Evolutionary conservation across 2,329 filamentous ascomycete genomes (phyloP).

Genomic region (Ustulina deusta): DNA sequence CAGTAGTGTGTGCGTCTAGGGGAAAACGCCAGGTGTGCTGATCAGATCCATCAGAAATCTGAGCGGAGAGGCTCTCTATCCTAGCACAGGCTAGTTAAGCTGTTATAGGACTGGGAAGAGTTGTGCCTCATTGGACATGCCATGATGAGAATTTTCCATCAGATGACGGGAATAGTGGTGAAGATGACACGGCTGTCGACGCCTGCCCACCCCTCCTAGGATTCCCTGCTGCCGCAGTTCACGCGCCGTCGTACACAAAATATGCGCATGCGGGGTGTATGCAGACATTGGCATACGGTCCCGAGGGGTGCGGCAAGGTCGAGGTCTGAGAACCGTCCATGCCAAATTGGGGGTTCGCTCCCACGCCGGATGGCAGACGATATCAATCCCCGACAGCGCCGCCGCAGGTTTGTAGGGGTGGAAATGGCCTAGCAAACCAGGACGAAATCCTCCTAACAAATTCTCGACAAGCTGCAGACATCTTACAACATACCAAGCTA

Average conservation of each 20-base stretch:
- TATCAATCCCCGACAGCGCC: constrained; percentile 16
- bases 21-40: background rate
- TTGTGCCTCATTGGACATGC: constrained; percentile 3
- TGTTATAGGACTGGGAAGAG: background rate
- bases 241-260: constrained; percentile 31
- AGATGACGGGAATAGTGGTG: constrained; percentile 26
- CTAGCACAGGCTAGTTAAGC: background rate
- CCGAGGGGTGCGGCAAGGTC: constrained; percentile 15
- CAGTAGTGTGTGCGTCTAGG: background rate
- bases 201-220: constrained; percentile 21
- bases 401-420: constrained; percentile 1
- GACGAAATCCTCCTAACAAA: constrained; percentile 1
- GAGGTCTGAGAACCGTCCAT: constrained; percentile 10
- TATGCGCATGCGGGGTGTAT: constrained; percentile 37
- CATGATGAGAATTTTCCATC: constrained; percentile 21
- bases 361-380: constrained; percentile 14
- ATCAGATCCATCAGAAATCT: background rate
- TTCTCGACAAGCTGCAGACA: constrained; percentile 6
- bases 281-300: constrained; percentile 30
- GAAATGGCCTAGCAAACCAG: background rate
- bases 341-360: constrained; percentile 13
- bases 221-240: constrained; percentile 36
- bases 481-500: constrained; percentile 5
- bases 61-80: constrained; percentile 5
- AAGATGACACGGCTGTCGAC: constrained; percentile 35